Evolutionary conservation across 2,329 filamentous ascomycete genomes (phyloP), one percentile per base, ranked within the genome.

Genomic region (Fusarium sp.): DNA sequence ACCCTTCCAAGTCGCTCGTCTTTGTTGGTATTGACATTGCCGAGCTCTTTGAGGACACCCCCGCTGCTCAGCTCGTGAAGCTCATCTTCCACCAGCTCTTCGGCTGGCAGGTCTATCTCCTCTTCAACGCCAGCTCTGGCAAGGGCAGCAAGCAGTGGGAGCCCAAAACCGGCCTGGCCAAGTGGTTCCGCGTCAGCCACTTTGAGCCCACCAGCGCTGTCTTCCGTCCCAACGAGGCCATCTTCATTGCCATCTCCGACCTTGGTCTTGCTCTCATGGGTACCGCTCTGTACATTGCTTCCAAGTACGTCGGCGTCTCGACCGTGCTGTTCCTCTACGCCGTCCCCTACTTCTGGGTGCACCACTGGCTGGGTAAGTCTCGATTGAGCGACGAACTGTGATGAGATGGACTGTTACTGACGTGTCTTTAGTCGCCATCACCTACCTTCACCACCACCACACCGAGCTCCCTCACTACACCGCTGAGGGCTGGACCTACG

Each of bases 391-490:
- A 35, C 13, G 25, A 35, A 44, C 35, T 13, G 12, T 8, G 24
- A 31, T n/a, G n/a, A n/a, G 24, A 31, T 38, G 47, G 31, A 34
- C 12, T 38, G 32, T 38, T 10, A 25, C 55, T 64, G 29, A 68
- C 42, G 19, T 29, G 28, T 34, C 25, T 38, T 26, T 56, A 87
- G 88, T 91, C 19, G 88, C 88, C 62, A 91, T 91, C 72, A 91
- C 89, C 43, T 91, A 90, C 76, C 86, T 91, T 19, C 89, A 91
- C 76, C 89, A 91, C 80, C 89, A 87, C 52, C 85, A 90, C 72
- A 77, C 77, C n/a, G 75, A 78, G 31, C 68, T 77, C 26, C 72
- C 69, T 36, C 73, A 75, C 64, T 75, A 73, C 61, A 79, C 80
- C 28, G 77, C 80, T 8, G 79, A 81, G 38, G 78, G 79, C 45